Base-by-base conservation (phyloP, 179 eudicot genomes). In the Camellia oleifera region DNA sequence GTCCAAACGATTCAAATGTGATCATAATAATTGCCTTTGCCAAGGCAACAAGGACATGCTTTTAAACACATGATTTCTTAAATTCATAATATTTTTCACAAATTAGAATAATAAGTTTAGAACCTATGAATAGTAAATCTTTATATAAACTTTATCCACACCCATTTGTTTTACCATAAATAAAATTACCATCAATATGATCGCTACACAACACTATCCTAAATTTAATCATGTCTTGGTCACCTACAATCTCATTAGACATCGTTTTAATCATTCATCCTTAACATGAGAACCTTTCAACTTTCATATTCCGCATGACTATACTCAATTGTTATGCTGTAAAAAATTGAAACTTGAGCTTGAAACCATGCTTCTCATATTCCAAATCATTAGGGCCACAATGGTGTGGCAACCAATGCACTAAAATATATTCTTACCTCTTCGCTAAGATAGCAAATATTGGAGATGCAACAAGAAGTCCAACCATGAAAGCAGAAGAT, bases 401-500 rank as follows among this genome's bases (percentile, higher is more conserved):
- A 53, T 32, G 26, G 12, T 7, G 23, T 7, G 20, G 66, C 53
- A 77, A 79, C 65, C 75, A 20, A 66, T 62, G 42, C 60, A 69
- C 26, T 7, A 4, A 0, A 13, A 76, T 26, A 57, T 50, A 18
- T 74, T 32, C 53, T 78, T 76, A 96, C 98, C 97, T 94, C 85
- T 94, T 94, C 54, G 97, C 92, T 65, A 92, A 80, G 76, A 94
- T 83, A 83, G 98, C 98, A 85, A 96, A 96, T 80, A 96, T 85
- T 3, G 98, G 98, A 82, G 98, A 96, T 71, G 98, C 97, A 82
- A 91, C 85, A 18, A 94, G 88, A 85, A 96, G 97, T 78, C 98
- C 99, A 45, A 94, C 98, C 99, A 96, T 94, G 90, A 96, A 96
- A 74, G 99, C 99, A 76, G 99, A 96, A 64, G 99, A 94, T 85